Base-by-base conservation (phyloP, 352 stramenopile species). In the Pythium aquatile region DNA sequence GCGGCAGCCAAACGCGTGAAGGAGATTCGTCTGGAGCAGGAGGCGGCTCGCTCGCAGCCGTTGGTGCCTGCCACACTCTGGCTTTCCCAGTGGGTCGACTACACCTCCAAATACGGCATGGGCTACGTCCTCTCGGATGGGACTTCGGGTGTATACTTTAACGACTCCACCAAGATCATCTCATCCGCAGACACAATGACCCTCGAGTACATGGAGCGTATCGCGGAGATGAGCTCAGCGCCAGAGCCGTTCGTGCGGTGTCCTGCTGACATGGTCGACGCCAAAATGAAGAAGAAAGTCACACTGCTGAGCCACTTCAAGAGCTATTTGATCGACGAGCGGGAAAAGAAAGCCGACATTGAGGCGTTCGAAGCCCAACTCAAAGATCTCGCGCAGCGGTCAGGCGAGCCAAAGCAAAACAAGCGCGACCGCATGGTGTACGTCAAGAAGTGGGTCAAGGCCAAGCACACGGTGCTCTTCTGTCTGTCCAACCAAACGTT, bases 101-200 rank as follows among this genome's bases (percentile, higher is more conserved):
- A 99, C 77, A 99, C 97, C 5, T 96, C 85, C 72, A 99, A 99
- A 77, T 99, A 99, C 75, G 97, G 97, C 55, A 90, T 99, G 58
- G 97, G 97, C 54, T 99, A 99, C 73, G 82, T 99, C 52, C 85
- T 99, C 10, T 98, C 94, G 55, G 97, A 98, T 79, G 96, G 96
- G 48, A 93, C 75, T 33, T 87, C 90, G 0, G 93, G 97, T 54
- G 97, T 99, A 8, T 99, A 99, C 73, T 99, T 99, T 65, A 99
- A 99, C 71, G 97, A 99, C 76, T 98, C 96, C 16, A 99, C 97
- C 13, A 99, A 99, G 73, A 96, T 98, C 33, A 89, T 99, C 48
- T 76, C 97, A 9, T 91, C 94, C n/a, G 60, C 91, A 2, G 73
- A 97, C 53, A 85, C 85, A 2, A 82, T 87, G 24, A 69, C 72